Conservation (phyloP, 2,329 filamentous ascomycete genomes). For the Neonectria magnoliae region DNA sequence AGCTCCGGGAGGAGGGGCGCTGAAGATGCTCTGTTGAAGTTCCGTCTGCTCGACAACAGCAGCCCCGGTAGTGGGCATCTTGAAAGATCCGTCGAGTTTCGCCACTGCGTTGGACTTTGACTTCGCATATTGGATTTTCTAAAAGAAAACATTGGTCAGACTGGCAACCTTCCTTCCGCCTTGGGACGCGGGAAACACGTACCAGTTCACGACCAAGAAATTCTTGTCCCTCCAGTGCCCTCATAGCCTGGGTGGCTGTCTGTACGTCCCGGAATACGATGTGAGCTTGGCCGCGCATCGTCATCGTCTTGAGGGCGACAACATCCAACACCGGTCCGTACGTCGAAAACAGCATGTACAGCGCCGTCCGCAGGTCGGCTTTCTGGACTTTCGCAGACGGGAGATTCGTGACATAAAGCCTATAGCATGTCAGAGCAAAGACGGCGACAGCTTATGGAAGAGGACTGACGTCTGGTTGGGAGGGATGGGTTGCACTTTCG, state of each 20-base stretch:
- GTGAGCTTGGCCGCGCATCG: constrained; percentile 97
- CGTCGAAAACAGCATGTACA: constrained; percentile 94
- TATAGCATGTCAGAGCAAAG: constrained; percentile 48
- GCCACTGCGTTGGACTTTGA: constrained; percentile 87
- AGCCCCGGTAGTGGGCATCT: constrained; percentile 68
- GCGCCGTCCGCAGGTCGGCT: constrained; percentile 81
- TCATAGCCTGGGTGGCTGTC: constrained; percentile 93
- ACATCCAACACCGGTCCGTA: constrained; percentile 94
- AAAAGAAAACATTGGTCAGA: constrained; percentile 17
- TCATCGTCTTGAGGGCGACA: constrained; percentile 85
- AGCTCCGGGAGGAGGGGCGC: constrained; percentile 67
- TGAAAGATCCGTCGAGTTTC: constrained; percentile 92
- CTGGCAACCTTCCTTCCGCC: neutral
- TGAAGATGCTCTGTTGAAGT: constrained; percentile 83
- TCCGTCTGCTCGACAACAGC: constrained; percentile 73
- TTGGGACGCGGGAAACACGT: constrained; percentile 47
- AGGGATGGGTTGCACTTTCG: constrained; percentile 65
- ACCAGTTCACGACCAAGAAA: constrained; percentile 90
- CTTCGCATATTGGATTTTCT: constrained; percentile 94
- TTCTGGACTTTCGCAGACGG: constrained; percentile 90
- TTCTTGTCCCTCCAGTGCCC: constrained; percentile 83
- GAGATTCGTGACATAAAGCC: constrained; percentile 89
- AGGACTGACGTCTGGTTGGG: constrained; percentile 79
- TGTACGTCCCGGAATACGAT: constrained; percentile 90
- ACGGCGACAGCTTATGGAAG: constrained; percentile 9